Conservation (phyloP, 352 stramenopile species). For the Phytophthora lateralis region DNA sequence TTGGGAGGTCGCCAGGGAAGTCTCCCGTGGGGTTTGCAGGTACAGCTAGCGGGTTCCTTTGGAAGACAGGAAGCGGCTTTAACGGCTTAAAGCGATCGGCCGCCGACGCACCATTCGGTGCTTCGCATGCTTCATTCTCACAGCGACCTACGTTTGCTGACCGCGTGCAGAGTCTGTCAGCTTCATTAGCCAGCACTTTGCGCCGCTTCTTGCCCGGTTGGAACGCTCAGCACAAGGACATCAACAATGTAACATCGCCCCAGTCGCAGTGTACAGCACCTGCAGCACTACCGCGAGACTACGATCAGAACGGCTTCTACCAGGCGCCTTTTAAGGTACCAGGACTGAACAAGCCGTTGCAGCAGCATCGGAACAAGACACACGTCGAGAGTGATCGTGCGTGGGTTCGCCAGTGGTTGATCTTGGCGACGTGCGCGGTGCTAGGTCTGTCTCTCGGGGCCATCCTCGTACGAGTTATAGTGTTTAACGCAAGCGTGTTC, state of each 20-base stretch:
- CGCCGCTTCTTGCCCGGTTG: conserved; percentile 38
- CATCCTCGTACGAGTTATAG: conserved; percentile 34
- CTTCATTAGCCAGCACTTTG: conserved; percentile 45
- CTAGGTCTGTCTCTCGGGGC: conserved; percentile 44
- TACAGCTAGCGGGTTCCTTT: conserved; percentile 22
- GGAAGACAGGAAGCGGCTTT: conserved; percentile 24
- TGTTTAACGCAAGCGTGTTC: conserved; percentile 31
- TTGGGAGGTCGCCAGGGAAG: conserved; percentile 22
- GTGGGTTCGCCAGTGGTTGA: conserved; percentile 30
- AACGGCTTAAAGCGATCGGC: conserved; percentile 15
- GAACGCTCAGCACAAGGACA: conserved; percentile 1
- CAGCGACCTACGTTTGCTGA: conserved; percentile 31
- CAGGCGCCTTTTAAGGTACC: conserved; percentile 25
- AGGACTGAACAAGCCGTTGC: conserved; percentile 24
- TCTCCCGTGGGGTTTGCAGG: conserved; percentile 19
- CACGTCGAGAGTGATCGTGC: conserved; percentile 7
- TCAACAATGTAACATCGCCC: conserved; percentile 42
- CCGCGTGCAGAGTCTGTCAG: conserved; percentile 48
- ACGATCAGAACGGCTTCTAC: conserved; percentile 59
- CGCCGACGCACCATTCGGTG: conserved; percentile 9
- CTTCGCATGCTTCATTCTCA: conserved; percentile 7
- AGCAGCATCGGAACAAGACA: conserved; percentile 18
- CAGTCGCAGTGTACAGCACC: conserved; percentile 49
- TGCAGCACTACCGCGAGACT: conserved; percentile 38
- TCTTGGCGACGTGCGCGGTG: conserved; percentile 37